A percentile compares a stretch with the other conserved stretches of the same genome.
These are phyloP conservation scores for Cornus kousa DNA, from an alignment of 148 eudicot genomes.

Conservation along the genomic window DNA sequence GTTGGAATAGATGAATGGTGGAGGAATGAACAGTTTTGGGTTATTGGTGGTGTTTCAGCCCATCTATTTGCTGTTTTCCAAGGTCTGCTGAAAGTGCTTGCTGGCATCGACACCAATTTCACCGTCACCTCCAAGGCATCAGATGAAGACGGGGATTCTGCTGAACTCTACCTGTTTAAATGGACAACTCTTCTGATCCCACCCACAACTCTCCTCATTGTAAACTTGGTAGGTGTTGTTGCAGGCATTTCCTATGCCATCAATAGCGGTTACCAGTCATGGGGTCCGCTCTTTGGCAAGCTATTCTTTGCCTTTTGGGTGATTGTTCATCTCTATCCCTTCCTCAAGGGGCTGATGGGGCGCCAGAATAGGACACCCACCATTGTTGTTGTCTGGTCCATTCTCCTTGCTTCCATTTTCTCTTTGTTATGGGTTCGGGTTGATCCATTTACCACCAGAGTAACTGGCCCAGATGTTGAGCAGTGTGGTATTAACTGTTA, in stretches of 20 bases:
- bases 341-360: constrained; percentile 84
- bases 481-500: constrained; percentile 75
- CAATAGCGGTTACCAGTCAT: constrained; percentile 78
- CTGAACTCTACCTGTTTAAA: constrained; percentile 77
- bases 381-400: constrained; percentile 73
- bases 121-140: constrained; percentile 76
- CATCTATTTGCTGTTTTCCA: constrained; percentile 77
- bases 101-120: constrained; percentile 76
- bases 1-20: constrained; percentile 79
- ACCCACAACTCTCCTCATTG: constrained; percentile 69
- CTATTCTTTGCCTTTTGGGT: constrained; percentile 80
- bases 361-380: constrained; percentile 77
- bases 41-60: constrained; percentile 75
- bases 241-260: constrained; percentile 72
- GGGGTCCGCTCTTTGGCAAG: constrained; percentile 85
- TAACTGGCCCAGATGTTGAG: constrained; percentile 53
- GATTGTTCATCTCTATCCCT: constrained; percentile 74
- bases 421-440: constrained; percentile 72
- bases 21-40: constrained; percentile 93
- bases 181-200: constrained; percentile 83
- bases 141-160: constrained; percentile 70
- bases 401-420: constrained; percentile 83
- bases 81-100: constrained; percentile 73
- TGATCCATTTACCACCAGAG: constrained; percentile 57
- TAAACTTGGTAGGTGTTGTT: constrained; percentile 74